Percentiles rank a stretch among this genome's conserved stretches.
Evolutionary conservation across 805 yeast species (phyloP).

Genomic region (Hanseniaspora hatyaiensis): DNA sequence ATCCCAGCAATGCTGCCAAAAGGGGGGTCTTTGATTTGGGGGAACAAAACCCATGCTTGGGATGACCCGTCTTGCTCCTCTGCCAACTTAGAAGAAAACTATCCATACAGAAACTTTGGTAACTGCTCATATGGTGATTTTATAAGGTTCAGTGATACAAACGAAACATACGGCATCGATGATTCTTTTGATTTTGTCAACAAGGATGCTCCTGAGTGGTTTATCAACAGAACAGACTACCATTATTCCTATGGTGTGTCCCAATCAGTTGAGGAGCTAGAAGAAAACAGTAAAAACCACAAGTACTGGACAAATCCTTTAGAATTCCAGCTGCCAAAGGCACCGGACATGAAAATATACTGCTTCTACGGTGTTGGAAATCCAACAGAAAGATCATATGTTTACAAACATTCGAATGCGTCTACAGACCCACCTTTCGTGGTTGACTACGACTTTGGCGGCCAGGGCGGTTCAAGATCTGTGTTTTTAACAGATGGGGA

Average conservation of each 20-base stretch:
- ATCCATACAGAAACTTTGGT: slow-evolving; percentile 21
- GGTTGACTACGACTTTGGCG: slow-evolving; percentile 48
- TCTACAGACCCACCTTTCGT: slow-evolving; percentile 51
- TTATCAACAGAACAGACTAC: slow-evolving; percentile 46
- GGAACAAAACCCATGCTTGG: slow-evolving; percentile 61
- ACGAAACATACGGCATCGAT: slow-evolving; percentile 51
- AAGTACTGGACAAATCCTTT: slow-evolving; percentile 89
- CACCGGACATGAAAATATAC: slow-evolving; percentile 80
- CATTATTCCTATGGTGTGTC: slow-evolving; percentile 78
- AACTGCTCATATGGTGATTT: slow-evolving; percentile 58
- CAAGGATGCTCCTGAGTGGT: slow-evolving; percentile 67
- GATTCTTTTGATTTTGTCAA: slow-evolving; percentile 58
- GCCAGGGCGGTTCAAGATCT: slow-evolving; percentile 35
- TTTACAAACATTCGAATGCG: slow-evolving; percentile 61
- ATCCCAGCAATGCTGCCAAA: slow-evolving; percentile 92
- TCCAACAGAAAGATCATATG: slow-evolving; percentile 88
- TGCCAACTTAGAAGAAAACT: slow-evolving; percentile 10
- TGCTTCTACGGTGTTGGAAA: slow-evolving; percentile 95
- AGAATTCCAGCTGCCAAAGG: slow-evolving; percentile 82
- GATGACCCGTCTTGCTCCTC: slow-evolving; percentile 32
- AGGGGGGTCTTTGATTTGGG: slow-evolving; percentile 90
- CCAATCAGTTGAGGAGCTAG: slow-evolving; percentile 44
- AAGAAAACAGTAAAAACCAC: slow-evolving; percentile 54
- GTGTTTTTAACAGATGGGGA: slow-evolving; percentile 87
- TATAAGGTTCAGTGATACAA: slow-evolving; percentile 45